phyloP scores from a whole-genome alignment of 2,329 filamentous ascomycete species.

The Pezicula carpinea region DNA sequence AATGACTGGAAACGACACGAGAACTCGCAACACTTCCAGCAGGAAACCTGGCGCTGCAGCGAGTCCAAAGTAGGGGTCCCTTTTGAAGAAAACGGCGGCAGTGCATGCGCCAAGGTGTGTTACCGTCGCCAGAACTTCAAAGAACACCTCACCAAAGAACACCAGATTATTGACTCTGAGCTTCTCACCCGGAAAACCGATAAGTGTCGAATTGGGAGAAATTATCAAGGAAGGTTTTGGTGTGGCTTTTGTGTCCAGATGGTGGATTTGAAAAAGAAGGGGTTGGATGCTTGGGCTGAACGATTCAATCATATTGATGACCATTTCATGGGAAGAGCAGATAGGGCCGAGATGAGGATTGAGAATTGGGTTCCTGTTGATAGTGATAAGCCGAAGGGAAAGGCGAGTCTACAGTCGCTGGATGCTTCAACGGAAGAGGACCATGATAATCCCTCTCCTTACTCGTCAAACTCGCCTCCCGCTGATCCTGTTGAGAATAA shows the following conservation, averaged over 20 bases:
- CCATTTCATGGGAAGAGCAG: slow-evolving; percentile 53
- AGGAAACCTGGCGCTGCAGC: slow-evolving; percentile 69
- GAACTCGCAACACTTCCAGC: slow-evolving; percentile 68
- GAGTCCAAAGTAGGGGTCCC: slow-evolving; percentile 24
- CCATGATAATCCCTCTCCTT: neutral
- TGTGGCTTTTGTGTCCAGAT: slow-evolving; percentile 73
- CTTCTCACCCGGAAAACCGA: slow-evolving; percentile 39
- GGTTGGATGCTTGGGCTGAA: slow-evolving; percentile 51
- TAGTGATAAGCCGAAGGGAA: slow-evolving; percentile 15
- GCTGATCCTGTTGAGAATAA: neutral
- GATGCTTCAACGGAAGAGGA: slow-evolving; percentile 2
- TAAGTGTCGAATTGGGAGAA: slow-evolving; percentile 56
- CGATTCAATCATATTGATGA: slow-evolving; percentile 69
- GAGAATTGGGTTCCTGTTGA: slow-evolving; percentile 46
- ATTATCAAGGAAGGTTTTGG: slow-evolving; percentile 67
- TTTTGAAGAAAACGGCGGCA: slow-evolving; percentile 8
- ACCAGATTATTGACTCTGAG: slow-evolving; percentile 24
- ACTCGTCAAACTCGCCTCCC: neutral
- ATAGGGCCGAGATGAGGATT: slow-evolving; percentile 37
- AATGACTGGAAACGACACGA: slow-evolving; percentile 95
- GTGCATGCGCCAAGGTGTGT: slow-evolving; percentile 53
- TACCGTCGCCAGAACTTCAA: slow-evolving; percentile 55
- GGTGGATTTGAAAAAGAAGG: slow-evolving; percentile 37
- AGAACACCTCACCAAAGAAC: slow-evolving; percentile 48
- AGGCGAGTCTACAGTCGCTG: slow-evolving; percentile 3